Conservation (phyloP, 2,329 filamentous ascomycete species). For the Cladosporium sp. region DNA sequence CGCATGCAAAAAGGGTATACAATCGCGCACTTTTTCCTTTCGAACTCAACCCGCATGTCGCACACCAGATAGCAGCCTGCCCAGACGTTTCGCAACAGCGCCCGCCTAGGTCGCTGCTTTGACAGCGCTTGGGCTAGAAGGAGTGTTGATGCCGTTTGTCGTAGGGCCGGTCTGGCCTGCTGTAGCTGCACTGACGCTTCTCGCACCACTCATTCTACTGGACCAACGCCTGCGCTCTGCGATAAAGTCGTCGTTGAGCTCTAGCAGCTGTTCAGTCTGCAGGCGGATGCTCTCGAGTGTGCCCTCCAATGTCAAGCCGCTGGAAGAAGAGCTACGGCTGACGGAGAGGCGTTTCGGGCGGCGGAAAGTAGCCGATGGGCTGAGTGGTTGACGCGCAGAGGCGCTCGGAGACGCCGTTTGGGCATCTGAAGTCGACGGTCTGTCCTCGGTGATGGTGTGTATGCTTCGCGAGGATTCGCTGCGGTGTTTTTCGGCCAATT, state of each 20-base stretch:
- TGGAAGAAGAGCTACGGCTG: neutral
- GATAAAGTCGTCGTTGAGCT: conserved; percentile 32
- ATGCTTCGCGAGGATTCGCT: neutral
- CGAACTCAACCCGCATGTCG: no score
- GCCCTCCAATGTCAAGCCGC: conserved; percentile 27
- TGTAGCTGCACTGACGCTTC: neutral
- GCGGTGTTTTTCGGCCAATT: neutral
- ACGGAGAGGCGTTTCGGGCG: neutral
- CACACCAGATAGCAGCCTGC: neutral
- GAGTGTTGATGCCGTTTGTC: neutral
- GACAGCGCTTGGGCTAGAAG: neutral
- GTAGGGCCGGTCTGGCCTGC: neutral
- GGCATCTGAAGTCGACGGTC: neutral
- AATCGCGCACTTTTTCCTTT: neutral
- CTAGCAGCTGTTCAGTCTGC: conserved; percentile 31
- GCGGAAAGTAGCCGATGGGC: neutral
- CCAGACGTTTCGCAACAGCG: neutral
- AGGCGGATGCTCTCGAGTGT: conserved; percentile 29
- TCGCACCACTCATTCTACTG: conserved; percentile 9
- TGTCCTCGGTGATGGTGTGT: neutral
- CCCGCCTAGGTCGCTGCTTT: neutral
- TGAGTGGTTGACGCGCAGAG: conserved; percentile 1
- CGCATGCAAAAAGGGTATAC: conserved; percentile 1
- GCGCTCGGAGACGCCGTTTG: conserved; percentile 5
- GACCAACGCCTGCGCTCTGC: conserved; percentile 28